A percentile compares a stretch with the other conserved stretches of the same genome.
Evolutionary conservation across 1,284 basidiomycete genomes (phyloP).

Genomic region (Rhodotorula sp.): DNA sequence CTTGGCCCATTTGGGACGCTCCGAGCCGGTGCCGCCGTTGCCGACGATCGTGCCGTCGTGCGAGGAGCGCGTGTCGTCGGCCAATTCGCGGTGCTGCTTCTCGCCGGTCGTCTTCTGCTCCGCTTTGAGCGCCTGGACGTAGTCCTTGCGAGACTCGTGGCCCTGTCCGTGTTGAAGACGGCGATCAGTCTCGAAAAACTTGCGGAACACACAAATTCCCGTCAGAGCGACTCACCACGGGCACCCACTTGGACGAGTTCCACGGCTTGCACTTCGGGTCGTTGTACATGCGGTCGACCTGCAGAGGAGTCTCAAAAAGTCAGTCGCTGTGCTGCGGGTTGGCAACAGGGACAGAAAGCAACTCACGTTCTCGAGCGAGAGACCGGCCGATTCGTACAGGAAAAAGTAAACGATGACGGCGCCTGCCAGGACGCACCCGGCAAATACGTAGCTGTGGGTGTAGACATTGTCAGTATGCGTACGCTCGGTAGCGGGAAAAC

Average conservation of each 20-base stretch:
- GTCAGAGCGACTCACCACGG: conserved; percentile 29
- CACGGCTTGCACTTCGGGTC: conserved; percentile 66
- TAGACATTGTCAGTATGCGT: not conserved
- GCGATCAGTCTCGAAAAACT: not conserved
- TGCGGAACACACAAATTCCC: not conserved
- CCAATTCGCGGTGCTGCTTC: conserved; percentile 37
- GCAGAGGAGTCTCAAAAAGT: conserved; percentile 23
- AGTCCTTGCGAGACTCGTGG: conserved; percentile 30
- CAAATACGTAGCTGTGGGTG: conserved; percentile 64
- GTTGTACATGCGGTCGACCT: conserved; percentile 72
- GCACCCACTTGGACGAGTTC: conserved; percentile 57
- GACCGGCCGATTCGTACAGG: conserved; percentile 67
- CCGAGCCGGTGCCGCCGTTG: not conserved
- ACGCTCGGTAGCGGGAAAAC: no score
- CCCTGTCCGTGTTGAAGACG: not conserved
- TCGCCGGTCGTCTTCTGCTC: conserved; percentile 25
- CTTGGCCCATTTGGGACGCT: not conserved
- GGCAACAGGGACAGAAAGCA: not conserved
- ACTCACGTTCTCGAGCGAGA: conserved; percentile 59
- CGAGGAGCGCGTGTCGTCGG: conserved; percentile 16
- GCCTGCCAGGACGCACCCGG: conserved; percentile 58
- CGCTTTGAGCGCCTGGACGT: conserved; percentile 30
- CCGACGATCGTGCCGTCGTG: conserved; percentile 20
- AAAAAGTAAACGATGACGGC: conserved; percentile 69
- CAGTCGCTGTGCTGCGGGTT: not conserved